These are phyloP conservation scores for Sapria himalayana DNA, from an alignment of 345 rosid genomes.

Conservation along the genomic window DNA sequence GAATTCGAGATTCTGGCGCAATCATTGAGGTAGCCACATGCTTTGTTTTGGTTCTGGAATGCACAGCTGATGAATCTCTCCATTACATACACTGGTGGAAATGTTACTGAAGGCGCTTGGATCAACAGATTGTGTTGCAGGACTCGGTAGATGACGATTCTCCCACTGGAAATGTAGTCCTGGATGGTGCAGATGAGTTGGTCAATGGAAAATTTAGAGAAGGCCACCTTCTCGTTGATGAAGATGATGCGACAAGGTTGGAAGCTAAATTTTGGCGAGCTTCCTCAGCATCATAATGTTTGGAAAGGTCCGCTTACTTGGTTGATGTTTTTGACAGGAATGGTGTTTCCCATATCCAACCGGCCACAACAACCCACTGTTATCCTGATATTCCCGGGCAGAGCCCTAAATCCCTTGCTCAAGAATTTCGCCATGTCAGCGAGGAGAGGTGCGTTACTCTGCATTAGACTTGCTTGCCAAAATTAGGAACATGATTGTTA, in stretches of 20 bases:
- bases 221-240: slow-evolving; percentile 16
- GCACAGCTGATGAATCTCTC: slow-evolving; percentile 4
- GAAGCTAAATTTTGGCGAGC: slow-evolving; percentile 20
- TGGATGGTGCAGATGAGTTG: slow-evolving; percentile 18
- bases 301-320: slow-evolving; percentile 16
- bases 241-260: slow-evolving; percentile 12
- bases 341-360: slow-evolving; percentile 12
- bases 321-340: slow-evolving; percentile 27
- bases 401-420: slow-evolving; percentile 13
- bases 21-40: slow-evolving; percentile 73
- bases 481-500: too few species aligned
- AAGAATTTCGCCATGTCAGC: slow-evolving; percentile 14
- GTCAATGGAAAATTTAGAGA: slow-evolving; percentile 18
- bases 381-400: slow-evolving; percentile 19
- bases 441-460: slow-evolving; percentile 40
- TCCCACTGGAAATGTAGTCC: slow-evolving; percentile 20
- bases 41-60: too few species aligned
- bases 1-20: slow-evolving; percentile 83
- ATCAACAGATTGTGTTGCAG: slow-evolving; percentile 64
- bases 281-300: slow-evolving; percentile 12
- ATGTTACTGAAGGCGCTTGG: slow-evolving; percentile 16
- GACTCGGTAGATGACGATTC: slow-evolving; percentile 37
- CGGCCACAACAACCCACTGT: slow-evolving; percentile 13
- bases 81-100: slow-evolving; percentile 5
- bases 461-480: too few species aligned